phyloP scores from a whole-genome alignment of 176 grass and related monocot species.

The Olyra latifolia region DNA sequence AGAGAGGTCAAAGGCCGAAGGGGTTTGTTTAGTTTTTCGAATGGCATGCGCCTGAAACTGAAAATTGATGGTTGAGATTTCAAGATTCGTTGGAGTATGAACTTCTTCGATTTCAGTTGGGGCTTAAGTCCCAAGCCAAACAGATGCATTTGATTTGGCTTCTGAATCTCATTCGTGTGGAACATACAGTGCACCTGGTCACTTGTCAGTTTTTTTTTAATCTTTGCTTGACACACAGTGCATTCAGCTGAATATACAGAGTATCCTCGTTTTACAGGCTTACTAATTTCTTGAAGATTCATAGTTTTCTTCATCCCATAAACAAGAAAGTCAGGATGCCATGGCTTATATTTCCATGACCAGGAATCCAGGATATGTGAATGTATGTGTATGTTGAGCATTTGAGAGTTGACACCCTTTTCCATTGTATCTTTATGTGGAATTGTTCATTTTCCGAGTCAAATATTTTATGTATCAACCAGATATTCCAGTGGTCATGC shows the following conservation, averaged over 20 bases:
- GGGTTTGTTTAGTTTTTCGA: constrained; percentile 7
- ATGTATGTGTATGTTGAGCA: not conserved
- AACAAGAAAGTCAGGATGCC: not conserved
- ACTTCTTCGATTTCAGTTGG: not conserved
- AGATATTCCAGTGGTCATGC: not conserved
- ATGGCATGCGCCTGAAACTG: constrained; percentile 30
- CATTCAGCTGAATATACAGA: not conserved
- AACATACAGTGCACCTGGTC: constrained; percentile 22
- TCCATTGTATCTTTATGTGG: not conserved
- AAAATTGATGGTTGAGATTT: not conserved
- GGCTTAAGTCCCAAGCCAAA: constrained; percentile 28
- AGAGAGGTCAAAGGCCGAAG: constrained; percentile 26
- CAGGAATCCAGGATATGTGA: not conserved
- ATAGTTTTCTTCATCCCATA: not conserved
- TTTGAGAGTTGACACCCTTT: not conserved
- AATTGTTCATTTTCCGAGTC: not conserved
- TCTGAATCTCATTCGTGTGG: not conserved
- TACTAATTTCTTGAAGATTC: not conserved
- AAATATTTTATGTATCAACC: not conserved
- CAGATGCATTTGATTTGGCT: constrained; percentile 31
- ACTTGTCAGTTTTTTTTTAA: not conserved
- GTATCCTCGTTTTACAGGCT: not conserved
- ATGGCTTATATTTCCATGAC: not conserved
- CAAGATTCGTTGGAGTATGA: constrained; percentile 7
- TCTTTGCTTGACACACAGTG: not conserved